Evolutionary conservation across 2,329 filamentous ascomycete genomes (phyloP), one percentile per base, ranked within the genome.

Genomic region (Alternaria angustiovoidea): DNA sequence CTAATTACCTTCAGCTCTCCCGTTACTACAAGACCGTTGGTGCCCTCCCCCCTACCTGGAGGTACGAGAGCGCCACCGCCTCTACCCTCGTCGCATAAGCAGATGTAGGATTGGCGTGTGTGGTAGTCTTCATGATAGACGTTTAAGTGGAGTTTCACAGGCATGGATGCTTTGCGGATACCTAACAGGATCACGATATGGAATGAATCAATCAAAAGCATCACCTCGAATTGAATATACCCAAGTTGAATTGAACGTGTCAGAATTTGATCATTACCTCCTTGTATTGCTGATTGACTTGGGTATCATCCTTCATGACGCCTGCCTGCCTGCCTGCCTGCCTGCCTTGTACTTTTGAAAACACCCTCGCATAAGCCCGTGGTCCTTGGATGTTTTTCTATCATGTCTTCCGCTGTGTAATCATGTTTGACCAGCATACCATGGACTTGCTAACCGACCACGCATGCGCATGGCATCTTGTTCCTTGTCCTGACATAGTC

Each of bases 1-100:
- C 54, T 61, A 34, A 57, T 49, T 5, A 16, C 18, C 28, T 5
- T 4, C n/a, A 61, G 58, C 91, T 99, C 75, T 95, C 93, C 81
- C 91, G 95, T 77, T 98, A 98, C 91, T 99, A 98, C 92, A 98
- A 97, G 92, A 94, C 93, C 82, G 94, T 90, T 78, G 87, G 88
- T 84, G 88, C 86, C 73, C 86, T 90, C 62, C 87, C 94, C 79
- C 94, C 94, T 75, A 98, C 92, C 86, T 98, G 94, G 94, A 94
- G 92, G 87, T 98, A 98, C 89, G 94, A 98, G 91, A 92, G 88
- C 83, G 93, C 94, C 82, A 98, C 94, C 76, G 94, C 94, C 85
- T 78, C 75, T 63, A 78, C 75, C 55, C 60, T 78, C 60, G 75
- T 75, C 75, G 72, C 74, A 78, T 77, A 78, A 74, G 78, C 78